Evolutionary conservation across 2,329 filamentous ascomycete species (phyloP).

Genomic region (Aspergillus fumigatus): DNA sequence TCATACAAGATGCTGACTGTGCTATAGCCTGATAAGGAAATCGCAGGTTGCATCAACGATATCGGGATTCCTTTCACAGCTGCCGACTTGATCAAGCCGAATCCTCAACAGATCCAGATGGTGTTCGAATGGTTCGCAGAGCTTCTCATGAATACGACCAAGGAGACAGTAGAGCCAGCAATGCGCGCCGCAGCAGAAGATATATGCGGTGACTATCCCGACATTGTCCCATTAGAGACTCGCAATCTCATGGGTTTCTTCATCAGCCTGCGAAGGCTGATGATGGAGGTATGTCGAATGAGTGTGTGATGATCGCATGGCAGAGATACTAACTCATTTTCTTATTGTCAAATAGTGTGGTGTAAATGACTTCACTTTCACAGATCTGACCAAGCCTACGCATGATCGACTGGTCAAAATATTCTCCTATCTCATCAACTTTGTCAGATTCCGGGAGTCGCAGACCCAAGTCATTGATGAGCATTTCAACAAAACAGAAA

Average conservation of each 20-base stretch:
- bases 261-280: conserved; percentile 70
- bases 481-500: conserved; percentile 87
- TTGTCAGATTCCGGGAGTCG: conserved; percentile 91
- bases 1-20: conserved; percentile 8
- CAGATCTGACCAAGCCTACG: conserved; percentile 85
- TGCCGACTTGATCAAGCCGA: conserved; percentile 86
- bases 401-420: conserved; percentile 89
- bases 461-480: conserved; percentile 87
- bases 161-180: conserved; percentile 87
- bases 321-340: not conserved
- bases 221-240: conserved; percentile 80
- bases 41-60: conserved; percentile 94
- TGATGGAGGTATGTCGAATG: conserved; percentile 56
- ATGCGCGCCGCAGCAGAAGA: conserved; percentile 92
- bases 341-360: conserved; percentile 59
- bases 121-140: conserved; percentile 98
- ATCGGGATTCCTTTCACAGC: conserved; percentile 87
- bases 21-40: conserved; percentile 64
- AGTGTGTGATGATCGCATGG: not conserved
- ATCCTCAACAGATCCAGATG: conserved; percentile 90
- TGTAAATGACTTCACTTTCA: conserved; percentile 89
- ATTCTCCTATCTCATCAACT: conserved; percentile 97
- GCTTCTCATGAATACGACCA: conserved; percentile 85
- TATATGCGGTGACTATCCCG: conserved; percentile 74
- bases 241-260: conserved; percentile 96